These are phyloP conservation scores for Wickerhamomyces queroliae DNA, from an alignment of 805 yeast genomes.

Conservation along the genomic window DNA sequence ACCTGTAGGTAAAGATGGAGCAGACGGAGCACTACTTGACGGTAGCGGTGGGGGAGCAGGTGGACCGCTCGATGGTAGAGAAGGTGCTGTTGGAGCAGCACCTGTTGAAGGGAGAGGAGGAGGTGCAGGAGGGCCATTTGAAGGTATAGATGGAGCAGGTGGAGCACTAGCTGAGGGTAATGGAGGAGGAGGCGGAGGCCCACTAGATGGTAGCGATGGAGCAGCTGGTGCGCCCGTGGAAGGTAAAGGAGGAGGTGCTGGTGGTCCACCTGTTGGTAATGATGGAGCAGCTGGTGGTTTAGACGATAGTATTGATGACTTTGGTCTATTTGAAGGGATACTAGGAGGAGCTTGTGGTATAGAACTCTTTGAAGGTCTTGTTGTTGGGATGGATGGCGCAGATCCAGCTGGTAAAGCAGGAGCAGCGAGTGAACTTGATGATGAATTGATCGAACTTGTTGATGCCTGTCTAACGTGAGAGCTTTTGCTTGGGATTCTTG, in stretches of 20 bases:
- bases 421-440: slow-evolving; percentile 4
- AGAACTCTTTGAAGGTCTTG: too few relatives aligned
- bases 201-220: slow-evolving; percentile 16
- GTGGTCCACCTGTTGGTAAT: too few relatives aligned
- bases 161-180: slow-evolving; percentile 15
- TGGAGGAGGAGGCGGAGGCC: slow-evolving; percentile 10
- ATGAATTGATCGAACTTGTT: slow-evolving; percentile 8
- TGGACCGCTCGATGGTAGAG: slow-evolving; percentile 4
- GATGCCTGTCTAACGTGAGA: slow-evolving; percentile 12
- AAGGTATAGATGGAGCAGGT: slow-evolving; percentile 15
- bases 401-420: slow-evolving; percentile 14
- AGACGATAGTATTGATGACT: too few relatives aligned
- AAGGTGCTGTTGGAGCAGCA: slow-evolving; percentile 28
- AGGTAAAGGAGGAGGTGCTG: slow-evolving; percentile 9
- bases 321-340: too few relatives aligned
- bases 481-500: slow-evolving; percentile 12
- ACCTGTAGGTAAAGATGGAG: slow-evolving; percentile 9
- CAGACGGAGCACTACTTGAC: slow-evolving; percentile 11
- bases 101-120: slow-evolving; percentile 17
- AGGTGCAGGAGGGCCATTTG: slow-evolving; percentile 17
- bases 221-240: slow-evolving; percentile 11
- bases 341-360: too few relatives aligned
- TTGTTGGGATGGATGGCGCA: too few relatives aligned
- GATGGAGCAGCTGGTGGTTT: too few relatives aligned
- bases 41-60: slow-evolving; percentile 19